Evolutionary conservation across 495 filamentous ascomycete species (phyloP), one percentile per base, ranked within the genome.

Genomic region (Podospora conica): DNA sequence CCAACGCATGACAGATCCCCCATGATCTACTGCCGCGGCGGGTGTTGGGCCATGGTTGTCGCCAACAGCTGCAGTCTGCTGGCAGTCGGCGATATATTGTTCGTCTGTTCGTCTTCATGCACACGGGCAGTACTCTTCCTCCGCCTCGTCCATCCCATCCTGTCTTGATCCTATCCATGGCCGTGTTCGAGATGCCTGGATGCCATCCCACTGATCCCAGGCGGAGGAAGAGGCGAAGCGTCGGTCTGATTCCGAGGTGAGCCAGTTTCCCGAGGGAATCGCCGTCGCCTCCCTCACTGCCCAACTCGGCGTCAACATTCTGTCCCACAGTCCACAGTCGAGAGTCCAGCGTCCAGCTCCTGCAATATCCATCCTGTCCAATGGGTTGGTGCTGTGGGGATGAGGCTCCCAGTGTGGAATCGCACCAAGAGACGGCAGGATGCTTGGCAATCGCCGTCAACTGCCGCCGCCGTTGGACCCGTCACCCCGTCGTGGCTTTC

Each of bases 1-100:
- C 28, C 61, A 53, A 24, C 61, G 63, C 63, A 64, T 64, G 55
- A 64, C 29, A 12, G 63, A 64, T 64, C 63, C 20, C 54, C 63
- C 29, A 15, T 28, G 63, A 64, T 64, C 63, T 64, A 64, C 55
- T 64, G 63, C 63, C 63, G 63, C 29, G 23, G 15, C 53, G 22
- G 61, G 20, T 55, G 40, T 25, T 55, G 61, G 53, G 15, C 40
- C 21, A 54, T 54, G 10, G 5, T 12, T 23, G 31, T 55, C 61
- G 12, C 61, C 53, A 33, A 55, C 48, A n/a, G 58, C 58, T 55
- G 40, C n/a, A n/a, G n/a, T n/a, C n/a, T n/a, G 18, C 48, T 24
- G 53, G 7, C 48, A 27, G 40, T 48, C 40, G 24, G 61, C 53
- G 48, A 58, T 57, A 40, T 58, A 55, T 40, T 55, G 28, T 27